A percentile compares a stretch with the other conserved stretches of the same genome.
These are phyloP conservation scores for Scedosporium apiospermum DNA, from an alignment of 2,329 filamentous ascomycete species.

Conservation along the genomic window DNA sequence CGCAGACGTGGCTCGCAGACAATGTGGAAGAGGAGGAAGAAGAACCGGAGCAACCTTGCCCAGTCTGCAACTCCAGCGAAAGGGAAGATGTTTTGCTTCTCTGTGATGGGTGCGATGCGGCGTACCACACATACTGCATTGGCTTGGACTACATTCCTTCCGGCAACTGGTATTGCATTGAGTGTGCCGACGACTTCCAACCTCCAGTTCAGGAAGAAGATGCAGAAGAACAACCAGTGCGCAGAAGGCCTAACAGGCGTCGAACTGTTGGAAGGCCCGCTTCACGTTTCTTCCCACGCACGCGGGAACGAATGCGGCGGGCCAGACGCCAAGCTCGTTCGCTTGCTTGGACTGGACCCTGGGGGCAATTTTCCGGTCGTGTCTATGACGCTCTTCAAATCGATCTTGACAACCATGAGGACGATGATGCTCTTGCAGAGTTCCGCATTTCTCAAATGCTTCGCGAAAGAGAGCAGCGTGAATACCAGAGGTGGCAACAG, in stretches of 20 bases:
- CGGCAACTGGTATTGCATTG: constrained; percentile 85
- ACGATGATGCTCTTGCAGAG: constrained; percentile 49
- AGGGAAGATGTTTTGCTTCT: constrained; percentile 78
- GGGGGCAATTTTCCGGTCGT: constrained; percentile 54
- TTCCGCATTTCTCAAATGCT: constrained; percentile 43
- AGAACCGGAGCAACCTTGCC: constrained; percentile 61
- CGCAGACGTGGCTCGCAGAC: constrained; percentile 63
- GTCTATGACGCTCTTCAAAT: constrained; percentile 61
- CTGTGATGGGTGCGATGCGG: constrained; percentile 83
- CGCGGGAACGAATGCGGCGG: constrained; percentile 46
- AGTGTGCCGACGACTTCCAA: constrained; percentile 52
- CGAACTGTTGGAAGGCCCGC: not conserved
- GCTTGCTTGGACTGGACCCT: constrained; percentile 83
- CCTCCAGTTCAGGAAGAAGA: constrained; percentile 23
- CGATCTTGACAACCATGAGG: constrained; percentile 80
- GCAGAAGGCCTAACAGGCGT: constrained; percentile 13
- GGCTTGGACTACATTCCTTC: constrained; percentile 68
- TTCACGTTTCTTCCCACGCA: constrained; percentile 38
- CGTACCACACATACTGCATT: constrained; percentile 88
- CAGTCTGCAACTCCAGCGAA: constrained; percentile 72
- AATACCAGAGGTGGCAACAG: constrained; percentile 68
- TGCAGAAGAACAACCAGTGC: constrained; percentile 22
- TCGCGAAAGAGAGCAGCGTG: constrained; percentile 44
- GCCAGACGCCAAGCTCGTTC: constrained; percentile 56
- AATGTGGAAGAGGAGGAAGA: constrained; percentile 64